phyloP scores from a whole-genome alignment of 169 alveolate species.

The Theileria annulata region DNA sequence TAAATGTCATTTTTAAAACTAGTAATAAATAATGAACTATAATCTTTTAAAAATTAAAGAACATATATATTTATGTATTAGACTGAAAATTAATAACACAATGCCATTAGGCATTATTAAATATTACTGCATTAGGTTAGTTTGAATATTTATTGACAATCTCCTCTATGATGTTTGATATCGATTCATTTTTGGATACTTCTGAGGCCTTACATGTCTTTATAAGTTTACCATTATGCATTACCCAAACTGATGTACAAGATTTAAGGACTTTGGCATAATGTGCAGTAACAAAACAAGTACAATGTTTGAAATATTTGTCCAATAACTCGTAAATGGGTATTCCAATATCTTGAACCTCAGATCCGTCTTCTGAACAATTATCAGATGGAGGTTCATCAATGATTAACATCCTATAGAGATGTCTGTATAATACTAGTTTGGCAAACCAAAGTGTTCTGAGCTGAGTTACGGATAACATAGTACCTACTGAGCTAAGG shows the following conservation, averaged over 20 bases:
- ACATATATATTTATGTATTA: too few species aligned
- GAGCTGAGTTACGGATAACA: constrained; percentile 48
- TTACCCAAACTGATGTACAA: constrained; percentile 25
- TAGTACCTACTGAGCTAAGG: too few species aligned
- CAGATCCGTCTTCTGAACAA: neutral
- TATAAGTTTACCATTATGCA: constrained; percentile 6
- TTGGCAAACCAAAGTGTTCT: constrained; percentile 75
- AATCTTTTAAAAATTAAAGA: too few species aligned
- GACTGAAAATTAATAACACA: too few species aligned
- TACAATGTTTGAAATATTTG: constrained; percentile 50
- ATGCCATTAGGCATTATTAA: too few species aligned
- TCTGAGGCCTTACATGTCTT: neutral
- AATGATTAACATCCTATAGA: constrained; percentile 71
- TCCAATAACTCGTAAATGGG: constrained; percentile 43
- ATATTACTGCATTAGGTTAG: too few species aligned
- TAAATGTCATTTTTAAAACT: too few species aligned
- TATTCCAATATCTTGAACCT: neutral
- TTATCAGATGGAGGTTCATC: constrained; percentile 81
- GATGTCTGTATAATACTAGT: constrained; percentile 66
- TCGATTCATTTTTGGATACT: neutral
- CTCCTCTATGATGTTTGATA: constrained; percentile 10
- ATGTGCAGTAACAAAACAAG: constrained; percentile 12
- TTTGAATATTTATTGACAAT: neutral
- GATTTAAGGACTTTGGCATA: constrained; percentile 12
- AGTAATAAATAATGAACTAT: too few species aligned